A percentile compares a stretch with the other conserved stretches of the same genome.
These are phyloP conservation scores for Rhodamnia rubescens DNA, from an alignment of 345 rosid species.

Conservation along the genomic window DNA sequence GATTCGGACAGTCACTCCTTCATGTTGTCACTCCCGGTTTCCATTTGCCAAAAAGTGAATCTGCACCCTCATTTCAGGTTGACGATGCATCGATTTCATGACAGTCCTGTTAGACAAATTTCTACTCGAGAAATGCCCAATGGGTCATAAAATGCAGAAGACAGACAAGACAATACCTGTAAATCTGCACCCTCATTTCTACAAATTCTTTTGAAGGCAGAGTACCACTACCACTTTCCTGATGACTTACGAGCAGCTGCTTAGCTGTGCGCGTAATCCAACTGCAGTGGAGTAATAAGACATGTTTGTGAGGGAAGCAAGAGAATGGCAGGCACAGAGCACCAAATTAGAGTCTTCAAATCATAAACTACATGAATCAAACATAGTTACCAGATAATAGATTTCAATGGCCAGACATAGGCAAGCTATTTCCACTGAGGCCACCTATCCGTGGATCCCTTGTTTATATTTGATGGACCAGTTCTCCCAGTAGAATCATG, in stretches of 20 bases:
- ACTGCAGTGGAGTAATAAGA: not conserved
- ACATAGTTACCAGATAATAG: not conserved
- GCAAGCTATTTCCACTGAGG: slow-evolving; percentile 47
- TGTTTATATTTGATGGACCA: slow-evolving; percentile 39
- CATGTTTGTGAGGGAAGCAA: not conserved
- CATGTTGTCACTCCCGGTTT: not conserved
- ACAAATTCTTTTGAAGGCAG: not conserved
- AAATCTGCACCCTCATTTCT: not conserved
- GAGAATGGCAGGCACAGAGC: not conserved
- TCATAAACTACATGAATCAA: not conserved
- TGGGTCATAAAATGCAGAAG: not conserved
- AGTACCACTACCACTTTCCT: not conserved
- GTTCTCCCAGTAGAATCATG: slow-evolving; percentile 48
- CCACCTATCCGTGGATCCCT: slow-evolving; percentile 53
- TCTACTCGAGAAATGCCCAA: not conserved
- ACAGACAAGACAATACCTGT: not conserved
- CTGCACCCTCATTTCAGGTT: not conserved
- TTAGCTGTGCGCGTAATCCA: not conserved
- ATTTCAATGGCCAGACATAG: not conserved
- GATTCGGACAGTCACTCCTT: not conserved
- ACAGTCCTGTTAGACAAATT: not conserved
- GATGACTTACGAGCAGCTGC: not conserved
- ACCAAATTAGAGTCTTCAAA: not conserved
- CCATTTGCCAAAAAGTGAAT: not conserved
- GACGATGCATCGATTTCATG: not conserved